Conservation (phyloP, 2,329 filamentous ascomycete genomes). For the Ilyonectria mors-panacis region DNA sequence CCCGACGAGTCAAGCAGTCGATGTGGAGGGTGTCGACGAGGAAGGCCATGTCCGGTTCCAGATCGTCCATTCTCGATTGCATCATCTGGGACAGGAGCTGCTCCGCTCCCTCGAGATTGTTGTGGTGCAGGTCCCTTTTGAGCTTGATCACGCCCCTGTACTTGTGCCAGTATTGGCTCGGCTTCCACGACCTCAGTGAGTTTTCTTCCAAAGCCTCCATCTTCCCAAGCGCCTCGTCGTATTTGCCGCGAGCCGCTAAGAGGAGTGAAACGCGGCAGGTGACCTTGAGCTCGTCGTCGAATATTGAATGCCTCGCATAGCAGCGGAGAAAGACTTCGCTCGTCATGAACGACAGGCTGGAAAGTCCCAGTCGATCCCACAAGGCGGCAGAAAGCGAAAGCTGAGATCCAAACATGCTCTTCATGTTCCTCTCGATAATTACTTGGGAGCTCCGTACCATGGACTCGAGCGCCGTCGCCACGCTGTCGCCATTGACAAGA, state of each 20-base stretch:
- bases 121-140: conserved; percentile 71
- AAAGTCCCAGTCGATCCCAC: conserved; percentile 81
- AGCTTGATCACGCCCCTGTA: conserved; percentile 78
- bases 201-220: conserved; percentile 68
- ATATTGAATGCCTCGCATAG: conserved; percentile 69
- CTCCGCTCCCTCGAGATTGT: conserved; percentile 67
- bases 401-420: conserved; percentile 80
- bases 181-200: conserved; percentile 79
- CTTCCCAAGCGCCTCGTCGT: conserved; percentile 72
- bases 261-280: conserved; percentile 76
- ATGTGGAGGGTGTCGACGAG: conserved; percentile 67
- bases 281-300: conserved; percentile 85
- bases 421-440: conserved; percentile 82
- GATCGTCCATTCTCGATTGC: conserved; percentile 65
- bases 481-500: conserved; percentile 78
- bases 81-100: conserved; percentile 66
- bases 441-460: conserved; percentile 88
- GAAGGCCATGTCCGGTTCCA: conserved; percentile 68
- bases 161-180: conserved; percentile 80
- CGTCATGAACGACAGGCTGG: conserved; percentile 69
- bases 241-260: conserved; percentile 76
- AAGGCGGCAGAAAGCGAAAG: conserved; percentile 80
- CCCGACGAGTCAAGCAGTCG: conserved; percentile 65
- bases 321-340: conserved; percentile 84
- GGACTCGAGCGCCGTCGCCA: conserved; percentile 78